Evolutionary conservation across 257 asterid genomes (phyloP), one percentile per base, ranked within the genome.

Genomic region (Apocynum venetum): DNA sequence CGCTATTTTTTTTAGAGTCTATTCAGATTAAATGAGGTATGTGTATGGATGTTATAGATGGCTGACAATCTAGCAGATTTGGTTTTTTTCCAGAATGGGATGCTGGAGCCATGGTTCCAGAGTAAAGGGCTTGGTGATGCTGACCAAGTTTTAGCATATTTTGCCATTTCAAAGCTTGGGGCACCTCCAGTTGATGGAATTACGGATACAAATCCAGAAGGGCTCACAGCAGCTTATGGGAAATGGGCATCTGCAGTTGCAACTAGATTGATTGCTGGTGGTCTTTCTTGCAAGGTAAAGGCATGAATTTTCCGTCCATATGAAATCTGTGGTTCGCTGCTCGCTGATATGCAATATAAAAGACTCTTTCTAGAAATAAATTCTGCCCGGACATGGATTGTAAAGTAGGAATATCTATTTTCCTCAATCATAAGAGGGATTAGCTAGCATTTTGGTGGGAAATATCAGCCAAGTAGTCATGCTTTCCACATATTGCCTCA

Each of bases 31-130:
- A 19, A 71, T 11, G 40, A 71, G 17, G 65, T 70, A 40, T 14
- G 31, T 71, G 51, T 75, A 57, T 46, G 40, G 55, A 52, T 76
- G 74, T 74, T 49, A 84, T 87, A 86, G 77, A 89, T 12, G 83
- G 83, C 88, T 91, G 86, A 89, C 86, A 82, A 86, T 84, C 88
- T 88, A 83, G 97, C 99, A 96, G 98, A 93, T 83, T 89, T 96
- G 95, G 97, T 96, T 76, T 96, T 95, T 91, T 96, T 96, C 98
- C 99, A 96, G 98, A 96, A 96, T 61, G 99, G 99, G 81, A 93
- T 96, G 99, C 85, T 96, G 91, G 99, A 96, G 86, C 97, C 98
- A 8, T 96, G 99, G 99, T 93, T 93, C 75, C 75, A 87, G 74
- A 91, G 91, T 80, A 93, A 90, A 86, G 96, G 95, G 60, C 93